phyloP scores from a whole-genome alignment of 192 early-diverging fungal species.

The Phlyctochytrium planicorne region DNA sequence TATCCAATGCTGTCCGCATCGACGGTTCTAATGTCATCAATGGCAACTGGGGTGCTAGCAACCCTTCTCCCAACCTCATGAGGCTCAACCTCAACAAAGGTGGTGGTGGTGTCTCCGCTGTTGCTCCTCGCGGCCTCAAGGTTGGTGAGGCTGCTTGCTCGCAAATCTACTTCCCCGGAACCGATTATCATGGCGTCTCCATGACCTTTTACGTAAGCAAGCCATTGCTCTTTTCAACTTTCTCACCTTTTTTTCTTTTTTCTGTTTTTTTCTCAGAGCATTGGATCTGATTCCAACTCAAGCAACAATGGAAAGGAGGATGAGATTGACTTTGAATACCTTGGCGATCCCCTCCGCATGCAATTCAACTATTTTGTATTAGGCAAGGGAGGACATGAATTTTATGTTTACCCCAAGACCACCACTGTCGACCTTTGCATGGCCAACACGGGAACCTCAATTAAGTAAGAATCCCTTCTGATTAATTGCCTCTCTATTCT shows the following conservation, averaged over 20 bases:
- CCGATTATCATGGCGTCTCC: not conserved
- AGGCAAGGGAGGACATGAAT: not conserved
- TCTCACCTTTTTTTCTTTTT: not conserved
- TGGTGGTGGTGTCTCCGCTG: not conserved
- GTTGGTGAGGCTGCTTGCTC: not conserved
- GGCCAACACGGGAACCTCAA: not conserved
- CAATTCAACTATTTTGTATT: not conserved
- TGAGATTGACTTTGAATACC: constrained; percentile 1
- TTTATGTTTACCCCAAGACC: too few species aligned
- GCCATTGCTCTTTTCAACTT: too few species aligned
- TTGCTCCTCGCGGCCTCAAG: not conserved
- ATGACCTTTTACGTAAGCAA: not conserved
- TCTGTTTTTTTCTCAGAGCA: not conserved
- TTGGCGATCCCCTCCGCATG: not conserved
- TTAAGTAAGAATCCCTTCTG: too few species aligned
- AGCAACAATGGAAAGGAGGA: not conserved
- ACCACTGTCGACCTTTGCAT: constrained; percentile 1
- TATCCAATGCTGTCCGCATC: not conserved
- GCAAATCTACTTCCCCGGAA: not conserved
- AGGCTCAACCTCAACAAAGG: not conserved
- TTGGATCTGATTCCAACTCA: not conserved
- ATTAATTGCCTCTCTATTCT: too few species aligned
- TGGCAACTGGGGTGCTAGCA: not conserved
- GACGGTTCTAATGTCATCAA: not conserved
- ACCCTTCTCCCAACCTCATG: not conserved